Base-by-base conservation (phyloP, 2,329 filamentous ascomycete species). In the Akanthomyces uredinophilus region DNA sequence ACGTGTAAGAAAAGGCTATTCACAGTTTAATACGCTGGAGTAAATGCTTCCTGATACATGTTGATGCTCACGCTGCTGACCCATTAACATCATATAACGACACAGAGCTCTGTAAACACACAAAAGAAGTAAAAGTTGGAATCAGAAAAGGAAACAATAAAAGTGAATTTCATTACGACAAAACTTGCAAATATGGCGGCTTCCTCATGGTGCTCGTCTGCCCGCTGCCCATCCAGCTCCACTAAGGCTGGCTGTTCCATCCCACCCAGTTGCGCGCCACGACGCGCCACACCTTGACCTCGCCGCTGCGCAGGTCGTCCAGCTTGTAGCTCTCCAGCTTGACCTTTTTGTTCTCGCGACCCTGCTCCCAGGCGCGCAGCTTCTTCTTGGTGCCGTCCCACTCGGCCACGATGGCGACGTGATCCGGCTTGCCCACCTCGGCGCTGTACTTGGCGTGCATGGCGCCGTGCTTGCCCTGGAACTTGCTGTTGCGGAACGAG, bases 351-450 rank as follows among this genome's bases (percentile, higher is more conserved):
- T 87, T 93, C 79, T 98, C 94, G 16, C 94, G 81, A 0, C 94
- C 94, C 73, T 99, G 95, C 75, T 98, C 95, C 91, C 92, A 98
- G 1, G 89, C 93, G 32, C 93, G 81, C 29, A 99, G 89, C 82
- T 98, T 97, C 83, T 96, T 96, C 84, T 97, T 96, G 46, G 92
- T 96, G 3, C 95, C 95, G 74, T 99, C 95, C 95, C 95, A 99
- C 74, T 99, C 95, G 11, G 92, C 85, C 4, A 99, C 94, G 2
- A 99, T 79, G 2, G 85, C 95, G 0, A 98, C 94, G 70, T 99
- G 95, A 66, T 94, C 91, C 4, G 85, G 86, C 72, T 91, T 95
- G 66, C 92, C 93, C 1, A 97, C 91, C 68, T 99, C 95, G 58
- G 86, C 80, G 54, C 83, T 88, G 74, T 99, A 99, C 74, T 97